Base-by-base conservation (phyloP, 495 filamentous ascomycete species). In the Rostrohypoxylon terebratum region DNA sequence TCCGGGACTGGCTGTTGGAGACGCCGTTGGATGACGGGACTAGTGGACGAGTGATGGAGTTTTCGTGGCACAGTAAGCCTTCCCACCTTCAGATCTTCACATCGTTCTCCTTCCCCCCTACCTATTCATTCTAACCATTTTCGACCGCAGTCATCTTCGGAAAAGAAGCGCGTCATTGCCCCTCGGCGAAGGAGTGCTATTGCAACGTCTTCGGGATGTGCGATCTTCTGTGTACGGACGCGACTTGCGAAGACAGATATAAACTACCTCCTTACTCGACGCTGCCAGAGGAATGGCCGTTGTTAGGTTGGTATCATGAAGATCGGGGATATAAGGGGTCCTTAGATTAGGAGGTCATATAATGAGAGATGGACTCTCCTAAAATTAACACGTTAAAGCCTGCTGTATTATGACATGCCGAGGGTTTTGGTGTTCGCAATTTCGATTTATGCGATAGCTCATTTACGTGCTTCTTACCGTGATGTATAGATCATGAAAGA, bases 11-110 rank as follows among this genome's bases (percentile, higher is more conserved):
- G 91, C 66, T 93, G 13, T 71, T 90, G 42, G 76, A 86, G 28
- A 91, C 91, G 16, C 78, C 82, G 18, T 74, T 91, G 54, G 77
- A 81, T 13, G 88, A 91, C 61, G 81, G 82, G 23, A 75, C 86
- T 38, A 89, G 85, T 47, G 91, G 91, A 4, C 75, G 90, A 14
- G 81, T 93, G 14, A 83, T 92, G 81, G 91, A 93, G 79, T 93
- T 90, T 72, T 74, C 88, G 64, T 93, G 91, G 91, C 91, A 93
- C 79, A 87, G 90, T 68, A 83, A 89, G 67, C 91, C 88, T 25
- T 11, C 38, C 5, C n/a, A 9, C 1, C 34, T 28, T 14, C 4
- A 45, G 59, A 20, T 72, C 18, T 40, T 36, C 3, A 50, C 2
- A 50, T n/a, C n/a, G n/a, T n/a, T n/a, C n/a, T 9, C 13, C 14